Percentiles rank a stretch among this genome's conserved stretches.
phyloP scores from a whole-genome alignment of 306 rosid genomes.

The Fagus crenata region DNA sequence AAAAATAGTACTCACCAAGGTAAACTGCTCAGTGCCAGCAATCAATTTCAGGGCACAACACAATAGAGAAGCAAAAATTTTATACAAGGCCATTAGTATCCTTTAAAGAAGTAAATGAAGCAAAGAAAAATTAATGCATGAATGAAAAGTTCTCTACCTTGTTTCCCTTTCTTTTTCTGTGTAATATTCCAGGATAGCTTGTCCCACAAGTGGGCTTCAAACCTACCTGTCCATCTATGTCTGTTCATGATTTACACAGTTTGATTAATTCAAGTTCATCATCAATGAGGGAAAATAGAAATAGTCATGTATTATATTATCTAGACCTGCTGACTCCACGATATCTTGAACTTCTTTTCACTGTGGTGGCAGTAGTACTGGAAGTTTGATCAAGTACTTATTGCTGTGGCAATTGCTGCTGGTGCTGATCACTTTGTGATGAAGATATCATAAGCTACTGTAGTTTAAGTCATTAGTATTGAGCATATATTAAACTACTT shows the following conservation, averaged over 20 bases:
- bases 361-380: constrained; percentile 41
- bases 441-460: too few relatives aligned
- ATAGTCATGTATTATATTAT: background rate
- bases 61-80: constrained; percentile 9
- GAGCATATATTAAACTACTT: too few relatives aligned
- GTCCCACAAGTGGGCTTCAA: constrained; percentile 96
- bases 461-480: too few relatives aligned
- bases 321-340: constrained; percentile 75
- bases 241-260: constrained; percentile 31
- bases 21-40: constrained; percentile 38
- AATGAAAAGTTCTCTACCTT: constrained; percentile 41
- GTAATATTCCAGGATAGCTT: constrained; percentile 91
- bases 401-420: constrained; percentile 13
- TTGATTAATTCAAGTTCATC: background rate
- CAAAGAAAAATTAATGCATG: background rate
- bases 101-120: background rate
- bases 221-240: constrained; percentile 92
- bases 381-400: constrained; percentile 37
- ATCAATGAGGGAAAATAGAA: background rate
- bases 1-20: constrained; percentile 42
- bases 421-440: constrained; percentile 26
- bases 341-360: constrained; percentile 76
- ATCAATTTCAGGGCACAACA: constrained; percentile 1
- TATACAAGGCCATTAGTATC: background rate
- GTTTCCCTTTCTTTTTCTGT: constrained; percentile 93